Conservation (phyloP, 441 rosid species). For the Gossypium lobatum region DNA sequence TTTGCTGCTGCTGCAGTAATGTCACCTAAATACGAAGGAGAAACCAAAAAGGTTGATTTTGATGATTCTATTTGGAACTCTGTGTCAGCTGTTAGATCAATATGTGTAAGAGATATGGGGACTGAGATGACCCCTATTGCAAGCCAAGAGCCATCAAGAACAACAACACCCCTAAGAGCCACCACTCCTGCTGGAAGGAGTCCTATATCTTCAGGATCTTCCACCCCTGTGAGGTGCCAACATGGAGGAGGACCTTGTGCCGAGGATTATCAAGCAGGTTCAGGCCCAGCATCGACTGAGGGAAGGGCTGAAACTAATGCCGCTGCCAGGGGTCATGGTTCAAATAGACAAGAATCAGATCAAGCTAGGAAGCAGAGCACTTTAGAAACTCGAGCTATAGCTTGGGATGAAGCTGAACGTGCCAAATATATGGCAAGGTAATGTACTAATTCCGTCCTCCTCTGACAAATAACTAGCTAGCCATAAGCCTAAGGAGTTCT, state of each 20-base stretch:
- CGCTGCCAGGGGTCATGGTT: conserved; percentile 14
- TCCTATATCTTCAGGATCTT: conserved; percentile 71
- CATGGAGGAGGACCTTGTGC: conserved; percentile 21
- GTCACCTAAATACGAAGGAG: conserved; percentile 25
- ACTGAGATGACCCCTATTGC: conserved; percentile 95
- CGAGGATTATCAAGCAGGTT: conserved; percentile 23
- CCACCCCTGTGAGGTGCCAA: conserved; percentile 53
- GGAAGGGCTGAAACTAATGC: conserved; percentile 22
- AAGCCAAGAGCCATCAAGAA: conserved; percentile 92
- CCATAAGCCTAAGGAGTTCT: not conserved
- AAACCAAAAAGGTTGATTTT: conserved; percentile 69
- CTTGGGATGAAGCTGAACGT: conserved; percentile 94
- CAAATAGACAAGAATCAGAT: conserved; percentile 18
- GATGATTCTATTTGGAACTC: conserved; percentile 50
- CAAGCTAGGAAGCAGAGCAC: conserved; percentile 40
- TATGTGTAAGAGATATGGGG: conserved; percentile 90
- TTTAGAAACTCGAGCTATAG: conserved; percentile 64
- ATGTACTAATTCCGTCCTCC: not conserved
- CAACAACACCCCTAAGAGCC: conserved; percentile 76
- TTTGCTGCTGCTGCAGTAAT: conserved; percentile 15
- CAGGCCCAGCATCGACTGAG: conserved; percentile 9
- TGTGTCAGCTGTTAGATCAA: conserved; percentile 42
- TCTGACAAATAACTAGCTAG: conserved; percentile 3
- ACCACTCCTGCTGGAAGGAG: conserved; percentile 67
- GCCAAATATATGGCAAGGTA: conserved; percentile 91